A percentile compares a stretch with the other conserved stretches of the same genome.
phyloP scores from a whole-genome alignment of 2,329 filamentous ascomycete genomes.

The Colletotrichum sp. region DNA sequence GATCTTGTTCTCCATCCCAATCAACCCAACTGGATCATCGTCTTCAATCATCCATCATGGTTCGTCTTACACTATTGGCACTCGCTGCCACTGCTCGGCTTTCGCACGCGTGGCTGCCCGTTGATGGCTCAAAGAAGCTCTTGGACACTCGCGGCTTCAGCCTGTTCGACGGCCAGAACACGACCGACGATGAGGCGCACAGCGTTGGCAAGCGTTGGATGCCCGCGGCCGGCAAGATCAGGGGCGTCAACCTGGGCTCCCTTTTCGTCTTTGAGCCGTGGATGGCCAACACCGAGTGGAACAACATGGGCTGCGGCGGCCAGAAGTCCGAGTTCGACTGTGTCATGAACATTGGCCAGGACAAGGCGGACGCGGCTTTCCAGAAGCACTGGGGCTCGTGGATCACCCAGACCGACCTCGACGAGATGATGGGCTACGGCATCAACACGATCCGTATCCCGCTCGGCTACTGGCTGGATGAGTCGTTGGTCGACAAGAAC shows the following conservation, averaged over 20 bases:
- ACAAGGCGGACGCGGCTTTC: conserved; percentile 50
- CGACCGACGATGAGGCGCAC: neutral
- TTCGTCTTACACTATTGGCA: conserved; percentile 4
- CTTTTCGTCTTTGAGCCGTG: conserved; percentile 60
- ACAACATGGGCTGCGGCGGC: conserved; percentile 49
- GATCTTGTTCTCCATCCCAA: neutral
- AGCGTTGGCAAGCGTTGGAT: conserved; percentile 12
- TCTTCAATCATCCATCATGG: neutral
- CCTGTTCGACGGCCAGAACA: conserved; percentile 12
- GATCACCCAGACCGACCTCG: conserved; percentile 53
- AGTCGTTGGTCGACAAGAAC: conserved; percentile 48
- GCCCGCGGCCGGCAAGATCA: conserved; percentile 44
- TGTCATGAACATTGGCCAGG: conserved; percentile 52
- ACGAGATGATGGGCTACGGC: conserved; percentile 52
- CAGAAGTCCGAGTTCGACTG: conserved; percentile 60
- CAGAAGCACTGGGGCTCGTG: conserved; percentile 55
- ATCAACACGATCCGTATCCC: conserved; percentile 61
- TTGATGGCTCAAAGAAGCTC: conserved; percentile 8
- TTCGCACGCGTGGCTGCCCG: conserved; percentile 8
- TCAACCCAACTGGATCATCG: neutral
- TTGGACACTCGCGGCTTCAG: conserved; percentile 16
- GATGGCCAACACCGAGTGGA: conserved; percentile 53
- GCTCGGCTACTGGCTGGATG: conserved; percentile 60
- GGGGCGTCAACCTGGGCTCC: conserved; percentile 60
- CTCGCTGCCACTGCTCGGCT: neutral